These are phyloP conservation scores for Ilyonectria sp. DNA, from an alignment of 2,329 filamentous ascomycete species.

Conservation along the genomic window DNA sequence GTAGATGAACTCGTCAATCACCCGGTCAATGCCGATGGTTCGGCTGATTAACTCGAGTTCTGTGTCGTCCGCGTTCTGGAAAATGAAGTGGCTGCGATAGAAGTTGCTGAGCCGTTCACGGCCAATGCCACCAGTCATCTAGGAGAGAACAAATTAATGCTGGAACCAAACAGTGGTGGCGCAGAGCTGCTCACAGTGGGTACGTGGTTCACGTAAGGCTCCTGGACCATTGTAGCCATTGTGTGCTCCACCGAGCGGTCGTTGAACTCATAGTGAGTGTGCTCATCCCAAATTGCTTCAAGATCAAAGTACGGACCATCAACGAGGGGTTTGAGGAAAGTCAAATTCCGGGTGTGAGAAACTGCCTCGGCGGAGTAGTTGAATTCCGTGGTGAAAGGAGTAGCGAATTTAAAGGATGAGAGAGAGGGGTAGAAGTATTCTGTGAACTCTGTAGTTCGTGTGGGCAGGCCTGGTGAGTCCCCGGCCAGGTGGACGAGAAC, in stretches of 20 bases:
- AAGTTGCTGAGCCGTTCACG: conserved; percentile 74
- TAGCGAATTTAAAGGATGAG: conserved; percentile 57
- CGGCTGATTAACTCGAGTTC: conserved; percentile 78
- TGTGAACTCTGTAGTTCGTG: conserved; percentile 9
- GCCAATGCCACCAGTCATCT: conserved; percentile 79
- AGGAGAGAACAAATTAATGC: neutral
- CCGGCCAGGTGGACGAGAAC: conserved; percentile 40
- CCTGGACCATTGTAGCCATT: conserved; percentile 86
- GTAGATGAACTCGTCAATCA: conserved; percentile 80
- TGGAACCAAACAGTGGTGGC: neutral
- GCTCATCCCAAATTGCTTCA: conserved; percentile 85
- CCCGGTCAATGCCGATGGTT: conserved; percentile 79
- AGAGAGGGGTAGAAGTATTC: conserved; percentile 59
- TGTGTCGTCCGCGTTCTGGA: conserved; percentile 78
- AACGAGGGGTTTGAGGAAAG: conserved; percentile 75
- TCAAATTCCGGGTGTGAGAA: conserved; percentile 76
- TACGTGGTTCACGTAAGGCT: conserved; percentile 85
- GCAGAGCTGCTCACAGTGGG: conserved; percentile 68
- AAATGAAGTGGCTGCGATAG: conserved; percentile 82
- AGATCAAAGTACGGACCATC: conserved; percentile 80
- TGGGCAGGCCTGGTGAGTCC: conserved; percentile 15
- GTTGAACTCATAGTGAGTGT: conserved; percentile 80
- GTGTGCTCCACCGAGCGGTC: conserved; percentile 79
- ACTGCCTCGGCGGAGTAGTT: conserved; percentile 69
- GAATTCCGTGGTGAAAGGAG: conserved; percentile 67